These are phyloP conservation scores for Neoboletus subvelutipes DNA, from an alignment of 768 basidiomycete species.

Conservation along the genomic window DNA sequence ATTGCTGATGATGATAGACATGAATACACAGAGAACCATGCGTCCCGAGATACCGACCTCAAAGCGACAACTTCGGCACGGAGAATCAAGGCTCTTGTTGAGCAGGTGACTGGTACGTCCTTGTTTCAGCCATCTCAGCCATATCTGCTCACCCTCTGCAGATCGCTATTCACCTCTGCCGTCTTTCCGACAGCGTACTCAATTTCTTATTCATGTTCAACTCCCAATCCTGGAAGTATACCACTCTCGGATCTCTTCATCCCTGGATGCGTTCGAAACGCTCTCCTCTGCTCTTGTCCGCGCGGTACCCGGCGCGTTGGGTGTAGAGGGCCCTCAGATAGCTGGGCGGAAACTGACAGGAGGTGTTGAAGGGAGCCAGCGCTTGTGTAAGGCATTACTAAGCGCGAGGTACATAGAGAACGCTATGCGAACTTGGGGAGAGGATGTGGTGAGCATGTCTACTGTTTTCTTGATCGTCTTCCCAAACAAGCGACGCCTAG, in stretches of 20 bases:
- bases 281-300: constrained; percentile 85
- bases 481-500: constrained; percentile 39
- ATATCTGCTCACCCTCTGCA: constrained; percentile 27
- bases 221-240: constrained; percentile 82
- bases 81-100: constrained; percentile 78
- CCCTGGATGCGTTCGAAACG: constrained; percentile 92
- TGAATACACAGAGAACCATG: constrained; percentile 35
- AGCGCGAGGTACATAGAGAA: constrained; percentile 73
- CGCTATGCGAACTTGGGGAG: constrained; percentile 80
- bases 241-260: constrained; percentile 71
- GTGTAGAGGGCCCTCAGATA: constrained; percentile 41
- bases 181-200: constrained; percentile 67
- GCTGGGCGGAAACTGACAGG: constrained; percentile 70
- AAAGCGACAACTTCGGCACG: constrained; percentile 83
- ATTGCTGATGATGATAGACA: constrained; percentile 66
- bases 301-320: constrained; percentile 88
- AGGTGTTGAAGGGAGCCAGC: constrained; percentile 80
- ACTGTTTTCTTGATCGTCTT: background rate
- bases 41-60: constrained; percentile 37
- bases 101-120: constrained; percentile 82
- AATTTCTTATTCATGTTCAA: constrained; percentile 84
- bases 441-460: constrained; percentile 71
- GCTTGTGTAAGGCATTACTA: constrained; percentile 82
- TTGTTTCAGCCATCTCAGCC: background rate
- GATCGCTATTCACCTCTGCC: constrained; percentile 93